Conservation (phyloP, 441 rosid species). For the Eruca vesicaria region DNA sequence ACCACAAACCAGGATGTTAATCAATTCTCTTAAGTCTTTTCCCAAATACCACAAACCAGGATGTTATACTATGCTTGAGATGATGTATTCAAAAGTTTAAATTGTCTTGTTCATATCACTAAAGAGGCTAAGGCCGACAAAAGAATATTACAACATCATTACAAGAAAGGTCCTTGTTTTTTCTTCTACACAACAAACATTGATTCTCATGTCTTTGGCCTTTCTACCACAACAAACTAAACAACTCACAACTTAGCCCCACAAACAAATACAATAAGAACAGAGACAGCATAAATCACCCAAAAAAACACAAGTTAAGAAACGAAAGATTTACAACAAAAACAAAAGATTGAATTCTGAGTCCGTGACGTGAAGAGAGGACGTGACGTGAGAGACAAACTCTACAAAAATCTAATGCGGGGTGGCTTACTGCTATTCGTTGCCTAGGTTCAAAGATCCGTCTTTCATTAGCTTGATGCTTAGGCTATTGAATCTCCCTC, state of each 20-base stretch:
- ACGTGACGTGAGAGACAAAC: slow-evolving; percentile 19
- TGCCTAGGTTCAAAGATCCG: slow-evolving; percentile 89
- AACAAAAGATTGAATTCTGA: not conserved
- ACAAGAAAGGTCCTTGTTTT: slow-evolving; percentile 21
- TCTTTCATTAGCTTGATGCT: slow-evolving; percentile 97
- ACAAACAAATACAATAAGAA: not conserved
- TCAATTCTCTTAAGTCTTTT: too few relatives aligned
- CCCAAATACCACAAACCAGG: too few relatives aligned
- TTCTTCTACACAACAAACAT: slow-evolving; percentile 33
- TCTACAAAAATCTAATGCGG: slow-evolving; percentile 17
- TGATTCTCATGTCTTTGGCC: slow-evolving; percentile 26
- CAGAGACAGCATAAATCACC: not conserved
- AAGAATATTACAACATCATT: slow-evolving; percentile 29
- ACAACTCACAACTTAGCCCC: not conserved
- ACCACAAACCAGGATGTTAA: too few relatives aligned
- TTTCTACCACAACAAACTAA: slow-evolving; percentile 29
- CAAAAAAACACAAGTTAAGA: not conserved
- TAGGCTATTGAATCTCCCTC: slow-evolving; percentile 98
- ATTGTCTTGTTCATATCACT: not conserved
- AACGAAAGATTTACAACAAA: slow-evolving; percentile 33
- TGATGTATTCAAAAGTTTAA: not conserved
- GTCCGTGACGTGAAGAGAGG: slow-evolving; percentile 19
- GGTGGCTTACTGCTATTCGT: slow-evolving; percentile 26
- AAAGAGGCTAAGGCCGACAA: not conserved
- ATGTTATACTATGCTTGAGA: not conserved